Base-by-base conservation (phyloP, 768 basidiomycete genomes). In the Boletus sp. region DNA sequence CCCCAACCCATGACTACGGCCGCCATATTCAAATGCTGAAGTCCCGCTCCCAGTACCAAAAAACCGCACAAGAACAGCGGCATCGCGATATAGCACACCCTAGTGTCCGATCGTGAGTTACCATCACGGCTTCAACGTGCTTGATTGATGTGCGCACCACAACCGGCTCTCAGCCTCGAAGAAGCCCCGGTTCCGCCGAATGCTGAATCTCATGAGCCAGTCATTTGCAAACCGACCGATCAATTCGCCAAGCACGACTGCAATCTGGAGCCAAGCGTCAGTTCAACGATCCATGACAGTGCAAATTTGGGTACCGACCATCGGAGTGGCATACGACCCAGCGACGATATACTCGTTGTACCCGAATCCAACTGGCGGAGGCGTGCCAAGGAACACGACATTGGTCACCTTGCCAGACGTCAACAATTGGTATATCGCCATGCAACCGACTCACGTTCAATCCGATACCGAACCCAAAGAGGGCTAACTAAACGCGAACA, bases 151-250 rank as follows among this genome's bases (percentile, higher is more conserved):
- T 40, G 7, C 73, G 29, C 40, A 74, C 77, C 77, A 78, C 24
- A 79, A 50, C 14, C 77, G 74, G 57, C 59, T 76, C 66, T 85
- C 83, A 3, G 83, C 78, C 52, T 77, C 76, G 66, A 84, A 83
- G 44, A 84, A 76, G 47, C 83, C 83, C 0, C 67, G 60, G 61
- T 83, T 80, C 33, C 75, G 61, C 18, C 77, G 72, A 59, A 81
- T 78, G 42, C 67, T 72, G 17, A 69, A 28, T 50, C 74, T 71
- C 68, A 81, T 78, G 36, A 82, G 75, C 67, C 72, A 72, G 50
- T 84, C 83, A 55, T 84, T 83, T 46, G 74, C 67, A 60, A 75
- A 84, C 7, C 78, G 74, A 37, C 83, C 83, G 3, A 77, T 63
- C 2, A 83, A 17, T 62, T 84, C 82, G 5, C 83, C 84, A 24